Percentiles rank a stretch among this genome's conserved stretches.
Evolutionary conservation across 2,329 filamentous ascomycete genomes (phyloP).

Genomic region (Colletotrichum sp.): DNA sequence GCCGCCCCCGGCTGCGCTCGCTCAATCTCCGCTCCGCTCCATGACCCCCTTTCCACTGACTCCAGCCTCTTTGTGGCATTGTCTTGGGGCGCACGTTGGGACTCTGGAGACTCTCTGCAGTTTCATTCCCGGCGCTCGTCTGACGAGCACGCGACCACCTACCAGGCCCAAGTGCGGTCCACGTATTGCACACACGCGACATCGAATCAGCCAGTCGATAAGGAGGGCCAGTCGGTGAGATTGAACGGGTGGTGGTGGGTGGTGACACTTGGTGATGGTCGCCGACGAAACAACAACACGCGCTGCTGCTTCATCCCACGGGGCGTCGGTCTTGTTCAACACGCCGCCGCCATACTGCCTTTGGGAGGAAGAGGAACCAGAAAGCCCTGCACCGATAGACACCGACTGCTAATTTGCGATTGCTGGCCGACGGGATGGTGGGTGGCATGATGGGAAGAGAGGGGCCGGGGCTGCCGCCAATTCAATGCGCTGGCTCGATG

Average conservation of each 20-base stretch:
- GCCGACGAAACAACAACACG: neutral
- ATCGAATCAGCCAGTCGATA: neutral
- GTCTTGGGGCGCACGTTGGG: neutral
- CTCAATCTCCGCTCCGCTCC: neutral
- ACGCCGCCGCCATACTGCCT: constrained; percentile 1
- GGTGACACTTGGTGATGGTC: neutral
- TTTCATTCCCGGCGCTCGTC: neutral
- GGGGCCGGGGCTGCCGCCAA: constrained; percentile 3
- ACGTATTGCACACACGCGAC: neutral
- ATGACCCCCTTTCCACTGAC: neutral
- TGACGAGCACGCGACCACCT: neutral
- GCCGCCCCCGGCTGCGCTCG: neutral
- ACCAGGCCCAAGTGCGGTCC: neutral
- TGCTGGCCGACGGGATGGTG: neutral
- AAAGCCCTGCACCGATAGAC: neutral
- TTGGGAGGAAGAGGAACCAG: neutral
- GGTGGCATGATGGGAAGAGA: neutral
- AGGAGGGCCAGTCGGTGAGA: neutral
- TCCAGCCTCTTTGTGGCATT: neutral
- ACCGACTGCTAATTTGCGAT: neutral
- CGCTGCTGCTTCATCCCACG: neutral
- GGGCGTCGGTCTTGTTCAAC: neutral
- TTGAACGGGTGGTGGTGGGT: neutral
- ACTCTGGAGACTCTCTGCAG: neutral
- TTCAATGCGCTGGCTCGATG: neutral